These are phyloP conservation scores for Datisca glomerata DNA, from an alignment of 306 rosid species.

Conservation along the genomic window DNA sequence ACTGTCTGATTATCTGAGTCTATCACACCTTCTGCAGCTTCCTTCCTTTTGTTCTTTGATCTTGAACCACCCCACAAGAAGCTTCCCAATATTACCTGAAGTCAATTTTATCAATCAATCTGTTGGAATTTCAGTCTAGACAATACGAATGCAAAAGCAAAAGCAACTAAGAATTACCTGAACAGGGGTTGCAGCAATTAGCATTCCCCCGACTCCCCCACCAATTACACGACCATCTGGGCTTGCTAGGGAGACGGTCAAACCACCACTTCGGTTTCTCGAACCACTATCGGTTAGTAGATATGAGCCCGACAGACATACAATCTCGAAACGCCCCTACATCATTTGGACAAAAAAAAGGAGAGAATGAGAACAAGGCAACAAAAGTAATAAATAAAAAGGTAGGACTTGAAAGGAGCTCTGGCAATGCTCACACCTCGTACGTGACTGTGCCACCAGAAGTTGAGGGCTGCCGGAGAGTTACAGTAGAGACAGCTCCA, in stretches of 20 bases:
- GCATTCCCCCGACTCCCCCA: slow-evolving; percentile 82
- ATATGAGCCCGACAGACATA: slow-evolving; percentile 80
- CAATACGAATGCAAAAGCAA: slow-evolving; percentile 1
- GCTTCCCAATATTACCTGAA: slow-evolving; percentile 88
- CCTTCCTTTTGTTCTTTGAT: slow-evolving; percentile 55
- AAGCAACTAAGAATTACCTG: slow-evolving; percentile 41
- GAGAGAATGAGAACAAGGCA: not conserved
- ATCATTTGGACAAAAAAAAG: slow-evolving; percentile 13
- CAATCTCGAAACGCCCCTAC: slow-evolving; percentile 89
- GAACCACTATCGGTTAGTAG: slow-evolving; percentile 50
- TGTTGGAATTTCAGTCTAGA: not conserved
- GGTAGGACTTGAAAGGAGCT: not conserved
- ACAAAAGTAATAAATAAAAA: not conserved
- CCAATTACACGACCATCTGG: slow-evolving; percentile 89
- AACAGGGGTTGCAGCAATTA: slow-evolving; percentile 77
- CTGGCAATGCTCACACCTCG: slow-evolving; percentile 41
- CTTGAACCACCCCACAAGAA: slow-evolving; percentile 73
- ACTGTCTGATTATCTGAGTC: slow-evolving; percentile 49
- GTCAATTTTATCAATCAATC: not conserved
- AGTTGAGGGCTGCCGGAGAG: slow-evolving; percentile 82
- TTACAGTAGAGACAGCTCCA: slow-evolving; percentile 86
- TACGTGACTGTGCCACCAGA: slow-evolving; percentile 90
- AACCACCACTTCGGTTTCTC: slow-evolving; percentile 56
- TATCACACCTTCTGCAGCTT: slow-evolving; percentile 29
- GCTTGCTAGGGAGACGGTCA: slow-evolving; percentile 79